Evolutionary conservation across 768 basidiomycete species (phyloP).

Genomic region (Russula griseocarnosa): DNA sequence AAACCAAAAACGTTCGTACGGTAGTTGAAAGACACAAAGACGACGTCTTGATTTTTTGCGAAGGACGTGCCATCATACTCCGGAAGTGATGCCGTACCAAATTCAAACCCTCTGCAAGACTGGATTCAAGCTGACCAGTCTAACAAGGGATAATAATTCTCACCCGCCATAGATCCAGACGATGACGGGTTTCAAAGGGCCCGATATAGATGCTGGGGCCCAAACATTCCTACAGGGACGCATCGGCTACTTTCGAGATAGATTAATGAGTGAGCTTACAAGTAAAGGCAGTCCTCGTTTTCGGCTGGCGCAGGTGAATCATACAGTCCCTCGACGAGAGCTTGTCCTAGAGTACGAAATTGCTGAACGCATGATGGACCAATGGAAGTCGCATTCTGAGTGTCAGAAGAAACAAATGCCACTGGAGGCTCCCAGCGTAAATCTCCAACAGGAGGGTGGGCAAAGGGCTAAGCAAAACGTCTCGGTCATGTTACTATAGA

Average conservation of each 20-base stretch:
- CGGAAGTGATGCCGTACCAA: slow-evolving; percentile 2
- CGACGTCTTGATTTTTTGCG: slow-evolving; percentile 14
- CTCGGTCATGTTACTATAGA: too few species aligned
- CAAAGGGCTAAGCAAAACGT: slow-evolving; percentile 6
- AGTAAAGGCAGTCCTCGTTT: slow-evolving; percentile 13
- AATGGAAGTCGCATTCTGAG: slow-evolving; percentile 2
- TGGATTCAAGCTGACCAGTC: neutral
- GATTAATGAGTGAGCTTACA: neutral
- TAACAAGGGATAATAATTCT: neutral
- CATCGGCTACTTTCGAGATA: neutral
- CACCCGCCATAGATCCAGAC: slow-evolving; percentile 22
- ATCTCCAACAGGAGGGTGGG: slow-evolving; percentile 4
- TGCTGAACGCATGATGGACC: slow-evolving; percentile 19
- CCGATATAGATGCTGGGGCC: slow-evolving; percentile 4
- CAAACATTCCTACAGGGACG: slow-evolving; percentile 7
- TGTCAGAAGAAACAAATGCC: neutral
- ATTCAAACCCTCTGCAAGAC: slow-evolving; percentile 7
- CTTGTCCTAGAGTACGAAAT: neutral
- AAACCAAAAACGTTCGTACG: slow-evolving; percentile 20
- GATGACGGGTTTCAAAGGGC: slow-evolving; percentile 11
- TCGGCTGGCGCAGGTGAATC: neutral
- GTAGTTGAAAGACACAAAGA: slow-evolving; percentile 19
- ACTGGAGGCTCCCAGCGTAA: slow-evolving; percentile 17
- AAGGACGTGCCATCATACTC: slow-evolving; percentile 13
- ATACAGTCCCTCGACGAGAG: neutral